Evolutionary conservation across 2,329 filamentous ascomycete species (phyloP), one percentile per base, ranked within the genome.

Genomic region (Penicillium nordicum): DNA sequence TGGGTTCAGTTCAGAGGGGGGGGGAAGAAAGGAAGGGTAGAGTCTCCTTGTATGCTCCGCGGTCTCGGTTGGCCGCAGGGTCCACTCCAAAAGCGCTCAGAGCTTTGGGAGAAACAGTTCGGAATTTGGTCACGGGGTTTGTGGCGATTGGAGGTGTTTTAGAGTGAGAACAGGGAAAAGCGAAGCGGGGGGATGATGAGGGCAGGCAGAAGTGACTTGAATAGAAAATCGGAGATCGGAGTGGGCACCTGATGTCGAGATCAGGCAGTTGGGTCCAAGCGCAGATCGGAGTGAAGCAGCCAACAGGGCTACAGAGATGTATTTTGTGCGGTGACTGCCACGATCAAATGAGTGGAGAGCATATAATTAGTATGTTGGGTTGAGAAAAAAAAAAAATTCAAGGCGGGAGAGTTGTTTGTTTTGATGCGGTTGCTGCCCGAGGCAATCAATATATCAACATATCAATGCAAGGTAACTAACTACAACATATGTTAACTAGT

Each of bases 201-300:
- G 45, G 38, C 47, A 57, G 45, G 38, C 47, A 43, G 36, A 51
- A 30, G 41, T 51, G 42, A 49, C 21, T 50, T 43, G 27, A 30
- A 34, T 27, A 27, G 30, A 54, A 54, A 53, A 57, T 58, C 46
- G 46, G 34, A 50, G 57, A 57, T 59, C 55, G 58, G 38, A 59
- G 59, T 64, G 63, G 61, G 61, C 64, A 66, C 57, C 64, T 66
- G 64, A 66, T 63, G 61, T 62, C 51, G 50, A 57, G 55, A 58
- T 66, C 53, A 63, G 64, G 64, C 60, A 60, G 58, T 59, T 55
- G 51, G 64, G 64, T 62, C 64, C 62, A 64, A 65, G 64, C 63
- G 64, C 57, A 50, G 46, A 57, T 62, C 57, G 43, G 46, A 50
- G 49, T 51, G 49, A 51, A 51, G 49, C 49, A 51, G 30, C 49